A percentile compares a stretch with the other conserved stretches of the same genome.
Conservation (phyloP, 1,284 basidiomycete species). For the Ganoderma resinaceum region DNA sequence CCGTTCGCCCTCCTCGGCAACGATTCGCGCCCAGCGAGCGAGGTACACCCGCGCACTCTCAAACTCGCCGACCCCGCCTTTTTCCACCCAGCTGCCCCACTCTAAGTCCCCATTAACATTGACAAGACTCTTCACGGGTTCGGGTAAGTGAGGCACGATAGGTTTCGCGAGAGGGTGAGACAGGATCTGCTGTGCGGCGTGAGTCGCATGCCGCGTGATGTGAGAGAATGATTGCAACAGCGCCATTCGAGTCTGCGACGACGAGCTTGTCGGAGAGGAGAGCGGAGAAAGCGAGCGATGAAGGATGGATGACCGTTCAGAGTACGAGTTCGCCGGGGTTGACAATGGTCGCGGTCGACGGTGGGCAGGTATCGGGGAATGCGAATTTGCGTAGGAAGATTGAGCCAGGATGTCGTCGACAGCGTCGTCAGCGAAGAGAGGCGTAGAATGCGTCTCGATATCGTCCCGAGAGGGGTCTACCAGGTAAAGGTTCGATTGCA, state of each 20-base stretch:
- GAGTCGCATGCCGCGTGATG: slow-evolving; percentile 87
- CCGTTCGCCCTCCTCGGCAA: slow-evolving; percentile 95
- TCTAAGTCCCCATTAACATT: slow-evolving; percentile 86
- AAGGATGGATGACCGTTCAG: slow-evolving; percentile 74
- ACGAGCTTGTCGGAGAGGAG: slow-evolving; percentile 52
- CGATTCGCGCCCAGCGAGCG: slow-evolving; percentile 95
- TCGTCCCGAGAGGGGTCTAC: slow-evolving; percentile 92
- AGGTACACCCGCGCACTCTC: slow-evolving; percentile 96
- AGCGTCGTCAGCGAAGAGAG: slow-evolving; percentile 81
- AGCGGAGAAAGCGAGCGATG: slow-evolving; percentile 72
- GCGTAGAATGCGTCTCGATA: slow-evolving; percentile 87
- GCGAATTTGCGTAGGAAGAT: slow-evolving; percentile 76
- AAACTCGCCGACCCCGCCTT: slow-evolving; percentile 90
- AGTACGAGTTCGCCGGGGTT: slow-evolving; percentile 62
- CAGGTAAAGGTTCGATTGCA: slow-evolving; percentile 86
- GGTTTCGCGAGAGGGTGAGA: slow-evolving; percentile 94
- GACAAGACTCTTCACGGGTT: slow-evolving; percentile 88
- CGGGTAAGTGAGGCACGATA: slow-evolving; percentile 92
- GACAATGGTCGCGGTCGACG: slow-evolving; percentile 74
- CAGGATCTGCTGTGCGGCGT: slow-evolving; percentile 90
- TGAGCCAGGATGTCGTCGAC: slow-evolving; percentile 84
- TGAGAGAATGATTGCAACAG: slow-evolving; percentile 88
- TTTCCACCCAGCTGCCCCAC: slow-evolving; percentile 87
- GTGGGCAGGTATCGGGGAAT: slow-evolving; percentile 85
- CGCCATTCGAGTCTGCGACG: slow-evolving; percentile 75